phyloP scores from a whole-genome alignment of 495 filamentous ascomycete species.

The Aspergillus panamensis region DNA sequence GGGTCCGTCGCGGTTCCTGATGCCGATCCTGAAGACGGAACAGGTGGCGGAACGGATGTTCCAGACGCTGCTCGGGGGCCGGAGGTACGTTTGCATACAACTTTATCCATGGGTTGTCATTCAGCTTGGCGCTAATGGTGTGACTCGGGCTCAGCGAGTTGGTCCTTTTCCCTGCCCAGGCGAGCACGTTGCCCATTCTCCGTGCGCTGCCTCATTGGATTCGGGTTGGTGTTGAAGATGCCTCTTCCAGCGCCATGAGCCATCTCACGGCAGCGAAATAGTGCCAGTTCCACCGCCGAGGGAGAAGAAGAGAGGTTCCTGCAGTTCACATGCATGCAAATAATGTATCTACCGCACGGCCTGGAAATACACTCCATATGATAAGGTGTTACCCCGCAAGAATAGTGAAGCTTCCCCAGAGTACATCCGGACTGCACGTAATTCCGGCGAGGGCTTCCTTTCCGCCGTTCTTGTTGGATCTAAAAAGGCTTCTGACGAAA shows the following conservation, averaged over 20 bases:
- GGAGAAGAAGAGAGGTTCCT: no score
- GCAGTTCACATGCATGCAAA: no score
- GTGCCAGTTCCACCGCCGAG: no score
- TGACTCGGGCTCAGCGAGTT: neutral
- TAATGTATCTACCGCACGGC: no score
- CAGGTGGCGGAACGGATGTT: neutral
- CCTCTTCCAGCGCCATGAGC: neutral
- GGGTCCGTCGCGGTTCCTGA: neutral
- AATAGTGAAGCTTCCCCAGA: no score
- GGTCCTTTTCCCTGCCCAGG: neutral
- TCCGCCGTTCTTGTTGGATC: no score
- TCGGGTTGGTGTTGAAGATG: neutral
- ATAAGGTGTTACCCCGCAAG: no score
- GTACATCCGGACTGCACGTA: no score
- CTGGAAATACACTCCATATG: no score
- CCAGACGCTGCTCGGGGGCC: neutral
- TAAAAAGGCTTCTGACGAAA: no score
- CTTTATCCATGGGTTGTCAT: neutral
- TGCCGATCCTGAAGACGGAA: neutral
- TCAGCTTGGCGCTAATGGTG: neutral
- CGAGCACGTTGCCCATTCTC: neutral
- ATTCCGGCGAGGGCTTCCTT: no score
- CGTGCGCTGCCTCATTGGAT: neutral
- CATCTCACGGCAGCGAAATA: neutral
- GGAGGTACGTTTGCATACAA: neutral